Base-by-base conservation (phyloP, 2,329 filamentous ascomycete species). In the Fusarium irregulare region DNA sequence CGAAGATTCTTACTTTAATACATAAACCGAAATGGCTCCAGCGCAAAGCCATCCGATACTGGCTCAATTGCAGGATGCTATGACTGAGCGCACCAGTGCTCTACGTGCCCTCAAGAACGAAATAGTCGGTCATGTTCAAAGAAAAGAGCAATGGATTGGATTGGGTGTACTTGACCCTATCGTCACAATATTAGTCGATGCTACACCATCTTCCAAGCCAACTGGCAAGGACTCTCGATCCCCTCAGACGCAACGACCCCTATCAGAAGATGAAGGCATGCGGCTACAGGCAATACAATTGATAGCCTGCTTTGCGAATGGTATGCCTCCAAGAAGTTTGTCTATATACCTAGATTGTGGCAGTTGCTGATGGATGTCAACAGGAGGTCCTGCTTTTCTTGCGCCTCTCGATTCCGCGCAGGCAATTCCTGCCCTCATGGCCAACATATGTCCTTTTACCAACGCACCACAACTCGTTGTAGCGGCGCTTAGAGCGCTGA, bases 101-200 rank as follows among this genome's bases (percentile, higher is more conserved):
- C 85, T 98, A 46, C 89, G 90, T 70, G 84, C 85, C 44, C 83
- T 99, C 30, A 98, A 97, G 83, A 96, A 97, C 79, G 92, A 96
- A 68, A 87, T 97, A 49, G 89, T 97, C 64, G 96, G 96, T 25
- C 93, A 98, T 79, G 87, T 92, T 34, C 90, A 95, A 79, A 91
- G 91, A 78, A 99, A 99, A 81, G 91, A 95, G 80, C 81, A 88
- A 60, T 94, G 91, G 84, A 86, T 98, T 42, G 84, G 84, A 61
- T 82, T 88, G 57, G 94, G 94, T 20, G 84, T 93, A 28, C 80
- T 96, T 48, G 86, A 88, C 56, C 86, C 87, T 34, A 82, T 86
- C 58, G 85, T 84, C 75, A 81, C 77, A 73, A 84, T 83, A 66
- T 83, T 86, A 77, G 78, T 78, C 49, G 71, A 77, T 16, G 75